Evolutionary conservation across 352 stramenopile species (phyloP), one percentile per base, ranked within the genome.

Genomic region (Globisporangium splendens): DNA sequence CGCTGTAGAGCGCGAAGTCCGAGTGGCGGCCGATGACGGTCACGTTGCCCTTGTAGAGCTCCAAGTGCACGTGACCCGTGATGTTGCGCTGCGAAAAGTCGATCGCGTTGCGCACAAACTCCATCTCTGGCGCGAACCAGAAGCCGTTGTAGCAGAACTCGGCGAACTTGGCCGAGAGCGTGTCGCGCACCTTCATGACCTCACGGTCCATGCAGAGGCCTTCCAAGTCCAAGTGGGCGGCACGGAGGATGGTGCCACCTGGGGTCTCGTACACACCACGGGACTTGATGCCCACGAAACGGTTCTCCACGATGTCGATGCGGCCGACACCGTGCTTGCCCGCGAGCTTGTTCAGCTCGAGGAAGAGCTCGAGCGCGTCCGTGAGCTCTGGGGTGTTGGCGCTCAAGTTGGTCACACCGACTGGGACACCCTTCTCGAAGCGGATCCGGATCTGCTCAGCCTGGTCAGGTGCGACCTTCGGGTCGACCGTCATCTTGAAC

Each of bases 301-400:
- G 93, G 82, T 99, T 99, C 83, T 99, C 97, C 49, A 99, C 96
- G 75, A 99, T 99, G 73, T 99, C 97, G 55, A 99, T 98, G 59
- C 96, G 91, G 46, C 97, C 97, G 54, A 99, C 86, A 50, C 93
- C 97, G 79, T 99, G 95, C 73, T 97, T 96, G 56, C 96, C 96
- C 7, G 91, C 96, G 33, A 99, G 84, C 69, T 96, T 86, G 80
- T 99, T 99, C 21, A 98, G 89, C 79, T 98, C 96, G 21, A 98
- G 75, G 79, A 99, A 99, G 7, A 99, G 79, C 47, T 98, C 89
- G 17, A 99, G 70, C 11, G 96, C 80, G 52, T 97, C 95, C 7
- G 91, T 98, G 57, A 97, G 75, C 53, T 95, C 87, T 2, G 86
- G 68, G 59, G 70, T 97, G 70, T 79, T 74, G 51, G 73, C 66